These are phyloP conservation scores for Mortierella hygrophila DNA, from an alignment of 192 early-diverging fungal genomes.

Conservation along the genomic window DNA sequence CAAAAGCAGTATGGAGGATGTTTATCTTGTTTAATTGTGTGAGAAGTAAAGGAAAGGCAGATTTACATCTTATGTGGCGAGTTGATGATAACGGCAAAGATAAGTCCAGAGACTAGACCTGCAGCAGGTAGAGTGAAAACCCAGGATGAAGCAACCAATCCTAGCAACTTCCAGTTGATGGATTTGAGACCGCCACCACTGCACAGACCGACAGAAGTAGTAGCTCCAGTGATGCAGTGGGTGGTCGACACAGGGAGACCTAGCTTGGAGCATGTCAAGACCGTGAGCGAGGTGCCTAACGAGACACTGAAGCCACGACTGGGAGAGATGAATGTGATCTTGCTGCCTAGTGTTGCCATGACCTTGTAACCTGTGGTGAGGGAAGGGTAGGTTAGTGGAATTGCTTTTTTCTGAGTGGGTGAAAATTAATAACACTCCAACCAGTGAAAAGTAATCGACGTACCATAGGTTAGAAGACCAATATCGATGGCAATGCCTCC, in stretches of 20 bases:
- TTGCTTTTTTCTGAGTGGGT: background rate
- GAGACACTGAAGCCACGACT: slow-evolving; percentile 87
- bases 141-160: slow-evolving; percentile 77
- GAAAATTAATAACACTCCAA: background rate
- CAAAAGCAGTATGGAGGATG: no score
- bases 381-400: background rate
- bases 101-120: slow-evolving; percentile 72
- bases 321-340: slow-evolving; percentile 86
- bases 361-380: slow-evolving; percentile 67
- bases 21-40: background rate
- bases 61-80: slow-evolving; percentile 52
- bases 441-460: background rate
- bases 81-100: slow-evolving; percentile 74
- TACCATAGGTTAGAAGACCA: slow-evolving; percentile 75
- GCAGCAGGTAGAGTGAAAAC: slow-evolving; percentile 81
- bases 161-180: slow-evolving; percentile 84
- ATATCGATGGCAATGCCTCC: slow-evolving; percentile 82
- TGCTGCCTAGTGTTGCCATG: slow-evolving; percentile 86
- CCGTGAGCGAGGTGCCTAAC: slow-evolving; percentile 83
- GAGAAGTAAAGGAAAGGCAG: background rate
- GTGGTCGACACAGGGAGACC: slow-evolving; percentile 92
- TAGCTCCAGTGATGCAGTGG: slow-evolving; percentile 88
- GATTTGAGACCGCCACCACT: slow-evolving; percentile 71
- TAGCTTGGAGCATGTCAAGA: slow-evolving; percentile 85
- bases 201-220: slow-evolving; percentile 77